Evolutionary conservation across 768 basidiomycete species (phyloP).

Genomic region (Rubroboletus pulcherrimus): DNA sequence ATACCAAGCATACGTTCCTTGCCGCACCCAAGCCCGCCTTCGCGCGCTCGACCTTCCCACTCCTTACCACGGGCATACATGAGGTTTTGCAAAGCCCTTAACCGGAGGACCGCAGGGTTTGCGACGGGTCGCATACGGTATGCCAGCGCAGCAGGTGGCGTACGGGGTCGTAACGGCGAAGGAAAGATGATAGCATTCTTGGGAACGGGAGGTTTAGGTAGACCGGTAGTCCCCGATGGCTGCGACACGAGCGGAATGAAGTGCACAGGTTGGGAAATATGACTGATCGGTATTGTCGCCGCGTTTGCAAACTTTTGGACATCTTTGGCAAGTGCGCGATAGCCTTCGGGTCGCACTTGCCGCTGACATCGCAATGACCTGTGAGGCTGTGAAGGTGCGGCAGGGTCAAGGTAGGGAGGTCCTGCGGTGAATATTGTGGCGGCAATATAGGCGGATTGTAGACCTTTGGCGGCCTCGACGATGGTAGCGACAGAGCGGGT

Average conservation of each 20-base stretch:
- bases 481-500: slow-evolving; percentile 39
- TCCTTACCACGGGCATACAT: slow-evolving; percentile 40
- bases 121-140: slow-evolving; percentile 54
- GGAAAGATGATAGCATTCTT: slow-evolving; percentile 40
- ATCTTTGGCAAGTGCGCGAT: slow-evolving; percentile 41
- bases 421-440: slow-evolving; percentile 48
- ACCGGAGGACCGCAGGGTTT: slow-evolving; percentile 56
- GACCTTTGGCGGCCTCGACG: slow-evolving; percentile 49
- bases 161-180: slow-evolving; percentile 40
- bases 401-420: slow-evolving; percentile 21
- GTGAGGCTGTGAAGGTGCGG: slow-evolving; percentile 16
- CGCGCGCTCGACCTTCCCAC: slow-evolving; percentile 48
- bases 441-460: slow-evolving; percentile 57
- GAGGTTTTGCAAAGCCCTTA: slow-evolving; percentile 60
- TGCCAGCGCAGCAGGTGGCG: slow-evolving; percentile 28
- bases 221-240: slow-evolving; percentile 26
- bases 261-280: slow-evolving; percentile 28
- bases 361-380: slow-evolving; percentile 9
- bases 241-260: slow-evolving; percentile 41
- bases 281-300: slow-evolving; percentile 6
- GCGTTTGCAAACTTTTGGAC: slow-evolving; percentile 39
- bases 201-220: slow-evolving; percentile 26
- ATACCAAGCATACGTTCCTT: slow-evolving; percentile 55
- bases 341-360: slow-evolving; percentile 34
- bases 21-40: slow-evolving; percentile 51